Percentiles rank a stretch among this genome's conserved stretches.
phyloP scores from a whole-genome alignment of 2,329 filamentous ascomycete species.

The Helicocarpus griseus region DNA sequence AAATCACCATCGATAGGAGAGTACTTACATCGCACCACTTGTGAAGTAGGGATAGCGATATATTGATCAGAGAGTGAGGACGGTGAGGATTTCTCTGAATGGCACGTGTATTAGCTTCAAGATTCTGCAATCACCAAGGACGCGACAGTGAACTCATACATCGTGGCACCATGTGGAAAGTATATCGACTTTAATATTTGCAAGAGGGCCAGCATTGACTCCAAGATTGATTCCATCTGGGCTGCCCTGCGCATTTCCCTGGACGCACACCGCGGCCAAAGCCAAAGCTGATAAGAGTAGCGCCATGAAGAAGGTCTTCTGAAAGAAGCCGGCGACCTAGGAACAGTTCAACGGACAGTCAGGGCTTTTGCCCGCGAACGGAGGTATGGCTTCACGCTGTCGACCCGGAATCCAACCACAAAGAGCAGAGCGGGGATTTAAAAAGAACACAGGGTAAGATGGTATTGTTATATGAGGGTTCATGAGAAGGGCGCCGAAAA shows the following conservation, averaged over 20 bases:
- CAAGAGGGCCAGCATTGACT: not conserved
- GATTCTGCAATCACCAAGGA: too few relatives aligned
- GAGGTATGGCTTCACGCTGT: not conserved
- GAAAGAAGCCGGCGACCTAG: not conserved
- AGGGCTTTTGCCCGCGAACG: not conserved
- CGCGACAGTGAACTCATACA: too few relatives aligned
- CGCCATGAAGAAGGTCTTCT: not conserved
- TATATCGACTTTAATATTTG: not conserved
- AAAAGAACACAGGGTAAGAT: too few relatives aligned
- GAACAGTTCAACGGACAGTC: not conserved
- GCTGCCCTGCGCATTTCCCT: not conserved
- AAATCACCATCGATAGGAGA: not conserved
- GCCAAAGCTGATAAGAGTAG: not conserved
- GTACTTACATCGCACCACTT: constrained; percentile 1
- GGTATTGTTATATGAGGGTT: too few relatives aligned
- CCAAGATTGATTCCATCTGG: not conserved
- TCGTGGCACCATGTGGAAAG: not conserved
- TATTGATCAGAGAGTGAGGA: too few relatives aligned
- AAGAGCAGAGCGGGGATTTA: too few relatives aligned
- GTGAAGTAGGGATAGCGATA: too few relatives aligned
- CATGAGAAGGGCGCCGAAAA: too few relatives aligned
- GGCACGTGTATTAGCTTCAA: too few relatives aligned
- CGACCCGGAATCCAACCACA: too few relatives aligned
- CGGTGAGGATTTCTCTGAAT: too few relatives aligned
- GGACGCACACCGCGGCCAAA: not conserved